Percentiles rank a stretch among this genome's conserved stretches.
Evolutionary conservation across 208 protist species (phyloP).

Genomic region (Acanthamoeba culbertsoni): DNA sequence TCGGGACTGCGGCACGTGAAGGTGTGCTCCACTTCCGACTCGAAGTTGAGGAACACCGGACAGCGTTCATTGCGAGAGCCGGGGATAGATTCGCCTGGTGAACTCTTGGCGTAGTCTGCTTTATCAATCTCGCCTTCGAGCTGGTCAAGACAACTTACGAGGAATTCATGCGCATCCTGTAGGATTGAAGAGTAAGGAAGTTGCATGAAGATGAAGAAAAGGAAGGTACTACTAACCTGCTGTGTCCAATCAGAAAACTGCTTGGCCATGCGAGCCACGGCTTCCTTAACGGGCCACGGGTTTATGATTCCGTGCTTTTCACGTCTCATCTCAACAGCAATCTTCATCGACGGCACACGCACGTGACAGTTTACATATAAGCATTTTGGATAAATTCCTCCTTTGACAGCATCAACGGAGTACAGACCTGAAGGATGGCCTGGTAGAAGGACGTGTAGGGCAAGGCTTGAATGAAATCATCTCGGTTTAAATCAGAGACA

Average conservation of each 20-base stretch:
- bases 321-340: background rate
- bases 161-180: constrained; percentile 29
- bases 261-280: background rate
- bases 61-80: background rate
- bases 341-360: background rate
- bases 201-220: too few relatives aligned
- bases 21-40: constrained; percentile 4
- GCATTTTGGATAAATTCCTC: background rate
- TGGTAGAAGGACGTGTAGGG: constrained; percentile 5
- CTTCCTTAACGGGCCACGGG: background rate
- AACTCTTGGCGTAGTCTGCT: background rate
- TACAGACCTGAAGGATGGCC: background rate
- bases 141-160: background rate
- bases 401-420: background rate
- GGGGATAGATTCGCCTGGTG: background rate
- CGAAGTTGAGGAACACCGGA: constrained; percentile 7
- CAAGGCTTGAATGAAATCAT: background rate
- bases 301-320: constrained; percentile 43
- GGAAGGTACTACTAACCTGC: too few relatives aligned
- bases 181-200: too few relatives aligned
- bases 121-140: background rate
- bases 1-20: constrained; percentile 5
- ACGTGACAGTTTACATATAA: background rate
- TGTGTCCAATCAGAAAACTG: background rate
- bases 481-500: background rate